A percentile compares a stretch with the other conserved stretches of the same genome.
Evolutionary conservation across 805 yeast species (phyloP).

Genomic region (Clavispora fructus): DNA sequence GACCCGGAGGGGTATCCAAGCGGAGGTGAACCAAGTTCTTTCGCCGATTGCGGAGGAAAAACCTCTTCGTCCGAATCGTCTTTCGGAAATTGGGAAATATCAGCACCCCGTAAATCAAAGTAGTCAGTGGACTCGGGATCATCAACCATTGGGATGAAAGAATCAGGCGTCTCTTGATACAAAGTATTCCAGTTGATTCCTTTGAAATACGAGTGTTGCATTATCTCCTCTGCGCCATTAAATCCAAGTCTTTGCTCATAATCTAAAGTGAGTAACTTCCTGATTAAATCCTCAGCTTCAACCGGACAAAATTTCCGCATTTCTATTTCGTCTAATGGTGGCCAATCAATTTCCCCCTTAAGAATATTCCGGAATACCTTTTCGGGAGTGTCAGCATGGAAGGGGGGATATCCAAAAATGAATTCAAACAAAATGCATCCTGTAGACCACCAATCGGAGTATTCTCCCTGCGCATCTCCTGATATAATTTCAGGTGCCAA

Average conservation of each 20-base stretch:
- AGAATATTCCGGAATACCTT: slow-evolving; percentile 79
- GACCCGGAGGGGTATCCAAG: neutral
- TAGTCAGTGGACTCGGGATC: slow-evolving; percentile 88
- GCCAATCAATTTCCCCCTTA: slow-evolving; percentile 78
- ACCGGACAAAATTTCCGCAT: slow-evolving; percentile 48
- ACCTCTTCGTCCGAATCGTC: slow-evolving; percentile 36
- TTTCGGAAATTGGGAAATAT: slow-evolving; percentile 53
- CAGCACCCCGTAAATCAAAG: slow-evolving; percentile 88
- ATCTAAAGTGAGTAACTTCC: slow-evolving; percentile 54
- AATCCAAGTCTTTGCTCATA: slow-evolving; percentile 68
- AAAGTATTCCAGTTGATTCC: slow-evolving; percentile 71
- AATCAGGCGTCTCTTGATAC: slow-evolving; percentile 58
- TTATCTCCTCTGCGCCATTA: slow-evolving; percentile 77
- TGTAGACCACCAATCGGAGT: slow-evolving; percentile 98
- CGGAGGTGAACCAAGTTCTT: slow-evolving; percentile 14
- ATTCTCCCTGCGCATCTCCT: slow-evolving; percentile 76
- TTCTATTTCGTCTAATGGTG: slow-evolving; percentile 54
- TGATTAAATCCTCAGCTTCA: slow-evolving; percentile 71
- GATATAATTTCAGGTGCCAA: slow-evolving; percentile 93
- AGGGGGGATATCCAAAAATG: slow-evolving; percentile 90
- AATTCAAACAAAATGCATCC: slow-evolving; percentile 95
- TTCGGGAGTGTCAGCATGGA: slow-evolving; percentile 76
- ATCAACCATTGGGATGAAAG: slow-evolving; percentile 75
- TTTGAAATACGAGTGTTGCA: slow-evolving; percentile 69
- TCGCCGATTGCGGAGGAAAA: slow-evolving; percentile 8